A percentile compares a stretch with the other conserved stretches of the same genome.
These are phyloP conservation scores for Juglanconis sp. DNA, from an alignment of 2,329 filamentous ascomycete species.

Conservation along the genomic window DNA sequence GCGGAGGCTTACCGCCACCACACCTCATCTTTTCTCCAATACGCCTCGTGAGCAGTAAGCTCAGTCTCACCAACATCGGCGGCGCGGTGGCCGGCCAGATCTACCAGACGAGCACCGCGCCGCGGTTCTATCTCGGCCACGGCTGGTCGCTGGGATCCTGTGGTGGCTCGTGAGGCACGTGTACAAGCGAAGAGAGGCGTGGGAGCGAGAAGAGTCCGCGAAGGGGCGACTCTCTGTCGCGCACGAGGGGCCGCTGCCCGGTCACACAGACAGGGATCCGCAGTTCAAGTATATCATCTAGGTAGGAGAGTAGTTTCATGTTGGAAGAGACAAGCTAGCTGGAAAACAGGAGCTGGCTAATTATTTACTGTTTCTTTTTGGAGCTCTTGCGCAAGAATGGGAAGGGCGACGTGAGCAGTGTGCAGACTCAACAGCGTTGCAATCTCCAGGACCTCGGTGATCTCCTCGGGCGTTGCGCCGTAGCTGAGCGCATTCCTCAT, in stretches of 20 bases:
- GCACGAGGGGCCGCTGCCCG: no score
- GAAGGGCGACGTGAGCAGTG: conserved; percentile 28
- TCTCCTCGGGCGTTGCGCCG: conserved; percentile 43
- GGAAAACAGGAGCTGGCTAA: no score
- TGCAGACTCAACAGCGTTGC: conserved; percentile 31
- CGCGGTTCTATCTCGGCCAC: conserved; percentile 28
- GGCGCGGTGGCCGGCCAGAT: conserved; percentile 24
- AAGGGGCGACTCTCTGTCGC: background rate
- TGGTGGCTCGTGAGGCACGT: no score
- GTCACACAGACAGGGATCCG: background rate
- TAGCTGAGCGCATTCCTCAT: conserved; percentile 45
- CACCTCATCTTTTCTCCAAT: no score
- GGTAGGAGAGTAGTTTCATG: no score
- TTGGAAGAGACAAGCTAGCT: no score
- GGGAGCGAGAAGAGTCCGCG: background rate
- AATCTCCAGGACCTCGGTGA: conserved; percentile 46
- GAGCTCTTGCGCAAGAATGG: conserved; percentile 25
- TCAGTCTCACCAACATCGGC: background rate
- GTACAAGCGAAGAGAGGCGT: no score
- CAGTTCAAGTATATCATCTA: background rate
- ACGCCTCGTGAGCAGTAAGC: no score
- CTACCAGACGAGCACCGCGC: conserved; percentile 24
- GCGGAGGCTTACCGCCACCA: no score
- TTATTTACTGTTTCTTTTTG: background rate
- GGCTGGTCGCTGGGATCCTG: conserved; percentile 35